Evolutionary conservation across 2,329 filamentous ascomycete species (phyloP).

Genomic region (Paraconiothyrium brasiliense): DNA sequence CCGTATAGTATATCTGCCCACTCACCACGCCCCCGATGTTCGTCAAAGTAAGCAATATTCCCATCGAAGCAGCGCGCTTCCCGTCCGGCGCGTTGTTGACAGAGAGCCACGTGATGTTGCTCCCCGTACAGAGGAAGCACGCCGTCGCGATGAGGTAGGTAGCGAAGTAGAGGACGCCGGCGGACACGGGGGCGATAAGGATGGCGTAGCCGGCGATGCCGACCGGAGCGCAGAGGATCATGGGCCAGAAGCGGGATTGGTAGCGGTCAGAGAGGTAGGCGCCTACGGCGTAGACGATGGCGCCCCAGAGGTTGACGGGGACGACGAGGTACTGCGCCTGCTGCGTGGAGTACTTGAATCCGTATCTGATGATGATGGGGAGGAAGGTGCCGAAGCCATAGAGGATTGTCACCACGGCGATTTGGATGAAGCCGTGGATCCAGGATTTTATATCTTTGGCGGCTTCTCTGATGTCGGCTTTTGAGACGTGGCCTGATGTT

Average conservation of each 20-base stretch:
- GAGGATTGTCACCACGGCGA: constrained; percentile 52
- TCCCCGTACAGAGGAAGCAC: constrained; percentile 45
- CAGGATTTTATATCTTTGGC: constrained; percentile 45
- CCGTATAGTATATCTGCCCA: constrained; percentile 45
- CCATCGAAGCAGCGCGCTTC: constrained; percentile 44
- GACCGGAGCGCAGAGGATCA: constrained; percentile 44
- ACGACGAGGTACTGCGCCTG: constrained; percentile 53
- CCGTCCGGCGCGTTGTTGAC: constrained; percentile 45
- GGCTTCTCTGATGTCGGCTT: constrained; percentile 43
- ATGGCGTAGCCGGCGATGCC: constrained; percentile 45
- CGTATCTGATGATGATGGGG: constrained; percentile 54
- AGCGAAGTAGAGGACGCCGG: constrained; percentile 41
- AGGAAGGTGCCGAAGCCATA: constrained; percentile 56
- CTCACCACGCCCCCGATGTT: constrained; percentile 46
- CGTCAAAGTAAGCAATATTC: constrained; percentile 44
- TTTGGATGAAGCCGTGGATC: constrained; percentile 49
- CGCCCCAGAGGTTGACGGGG: constrained; percentile 54
- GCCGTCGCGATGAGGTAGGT: constrained; percentile 47
- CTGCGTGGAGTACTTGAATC: constrained; percentile 51
- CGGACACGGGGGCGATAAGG: constrained; percentile 36
- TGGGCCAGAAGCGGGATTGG: constrained; percentile 48
- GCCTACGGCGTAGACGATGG: constrained; percentile 51
- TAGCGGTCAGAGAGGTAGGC: constrained; percentile 52
- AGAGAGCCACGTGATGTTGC: constrained; percentile 46
- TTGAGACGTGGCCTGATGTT: constrained; percentile 39